Percentiles rank a stretch among this genome's conserved stretches.
Conservation (phyloP, 176 grass and related monocot genomes). For the Thinopyrum elongatum region DNA sequence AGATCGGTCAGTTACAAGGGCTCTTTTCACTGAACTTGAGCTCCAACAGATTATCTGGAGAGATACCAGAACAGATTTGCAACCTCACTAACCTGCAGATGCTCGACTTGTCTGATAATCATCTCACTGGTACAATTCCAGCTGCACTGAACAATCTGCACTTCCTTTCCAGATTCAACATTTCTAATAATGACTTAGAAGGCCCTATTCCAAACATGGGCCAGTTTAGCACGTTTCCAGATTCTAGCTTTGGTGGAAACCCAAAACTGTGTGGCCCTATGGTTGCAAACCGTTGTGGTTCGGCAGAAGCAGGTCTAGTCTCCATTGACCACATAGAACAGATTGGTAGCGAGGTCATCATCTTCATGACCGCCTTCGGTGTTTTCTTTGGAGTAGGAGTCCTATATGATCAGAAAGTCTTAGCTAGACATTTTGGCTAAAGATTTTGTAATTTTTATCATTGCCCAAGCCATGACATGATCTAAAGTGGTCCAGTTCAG, state of each 20-base stretch:
- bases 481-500: not conserved
- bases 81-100: constrained; percentile 33
- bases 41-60: constrained; percentile 30
- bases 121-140: constrained; percentile 38
- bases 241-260: constrained; percentile 10
- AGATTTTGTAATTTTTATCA: not conserved
- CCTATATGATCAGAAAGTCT: constrained; percentile 29
- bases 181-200: constrained; percentile 44
- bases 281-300: not conserved
- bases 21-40: constrained; percentile 30
- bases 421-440: not conserved
- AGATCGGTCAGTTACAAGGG: constrained; percentile 30
- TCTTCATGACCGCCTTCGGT: not conserved
- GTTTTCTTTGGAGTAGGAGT: constrained; percentile 31
- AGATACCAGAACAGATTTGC: constrained; percentile 17
- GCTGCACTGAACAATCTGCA: constrained; percentile 11
- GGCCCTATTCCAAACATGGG: constrained; percentile 26
- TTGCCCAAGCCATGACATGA: not conserved
- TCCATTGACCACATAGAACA: not conserved
- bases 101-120: constrained; percentile 37
- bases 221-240: constrained; percentile 42
- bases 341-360: not conserved
- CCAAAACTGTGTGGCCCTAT: constrained; percentile 34
- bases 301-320: not conserved
- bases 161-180: constrained; percentile 43